Evolutionary conservation across 1,284 basidiomycete species (phyloP).

Genomic region (Trichosporon sp.): DNA sequence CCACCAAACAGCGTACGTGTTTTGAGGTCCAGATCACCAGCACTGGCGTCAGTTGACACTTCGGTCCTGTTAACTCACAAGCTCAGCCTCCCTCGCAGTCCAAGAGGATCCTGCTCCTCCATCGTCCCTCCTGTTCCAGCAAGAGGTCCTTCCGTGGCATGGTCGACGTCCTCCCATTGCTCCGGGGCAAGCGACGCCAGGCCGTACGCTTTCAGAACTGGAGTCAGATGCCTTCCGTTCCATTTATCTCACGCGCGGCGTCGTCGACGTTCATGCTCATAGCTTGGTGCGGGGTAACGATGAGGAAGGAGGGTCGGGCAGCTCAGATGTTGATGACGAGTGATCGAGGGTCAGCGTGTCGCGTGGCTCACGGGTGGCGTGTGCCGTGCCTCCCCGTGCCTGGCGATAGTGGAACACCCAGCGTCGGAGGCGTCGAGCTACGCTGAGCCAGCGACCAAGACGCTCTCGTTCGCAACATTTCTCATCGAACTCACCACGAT

Average conservation of each 20-base stretch:
- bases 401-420: slow-evolving; percentile 2
- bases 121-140: slow-evolving; percentile 34
- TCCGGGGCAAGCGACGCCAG: slow-evolving; percentile 43
- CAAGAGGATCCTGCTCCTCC: slow-evolving; percentile 47
- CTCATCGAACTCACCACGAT: background rate
- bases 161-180: slow-evolving; percentile 46
- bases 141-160: slow-evolving; percentile 44
- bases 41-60: slow-evolving; percentile 18
- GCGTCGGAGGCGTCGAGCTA: background rate
- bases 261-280: slow-evolving; percentile 12
- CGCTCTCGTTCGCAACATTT: background rate
- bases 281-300: background rate
- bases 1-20: slow-evolving; percentile 31
- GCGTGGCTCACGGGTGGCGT: slow-evolving; percentile 1
- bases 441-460: background rate
- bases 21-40: slow-evolving; percentile 36
- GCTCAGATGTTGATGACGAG: slow-evolving; percentile 1
- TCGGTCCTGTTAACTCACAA: slow-evolving; percentile 26
- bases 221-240: background rate
- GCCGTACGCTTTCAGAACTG: slow-evolving; percentile 48
- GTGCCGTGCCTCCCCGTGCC: slow-evolving; percentile 1
- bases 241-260: slow-evolving; percentile 2
- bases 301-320: background rate
- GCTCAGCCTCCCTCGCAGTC: slow-evolving; percentile 33
- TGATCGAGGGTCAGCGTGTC: background rate